A percentile compares a stretch with the other conserved stretches of the same genome.
These are phyloP conservation scores for Penicillium angulare DNA, from an alignment of 495 filamentous ascomycete species.

Conservation along the genomic window DNA sequence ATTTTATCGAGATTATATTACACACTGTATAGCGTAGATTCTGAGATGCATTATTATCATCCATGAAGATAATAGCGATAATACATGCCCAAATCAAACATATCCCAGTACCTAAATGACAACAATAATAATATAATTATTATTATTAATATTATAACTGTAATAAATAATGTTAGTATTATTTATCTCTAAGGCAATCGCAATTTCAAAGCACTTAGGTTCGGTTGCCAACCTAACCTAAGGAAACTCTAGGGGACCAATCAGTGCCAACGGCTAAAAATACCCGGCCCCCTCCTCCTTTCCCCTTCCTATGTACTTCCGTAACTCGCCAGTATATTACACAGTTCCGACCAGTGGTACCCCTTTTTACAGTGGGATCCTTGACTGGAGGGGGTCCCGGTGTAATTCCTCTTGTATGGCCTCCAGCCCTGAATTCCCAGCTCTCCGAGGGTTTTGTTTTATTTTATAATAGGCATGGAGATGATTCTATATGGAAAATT, in stretches of 20 bases:
- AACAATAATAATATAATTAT: neutral
- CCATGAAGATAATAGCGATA: too few species aligned
- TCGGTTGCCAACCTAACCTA: constrained; percentile 15
- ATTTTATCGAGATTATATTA: neutral
- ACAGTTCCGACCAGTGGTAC: constrained; percentile 16
- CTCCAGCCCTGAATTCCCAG: neutral
- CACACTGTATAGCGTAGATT: too few species aligned
- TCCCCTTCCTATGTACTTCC: too few species aligned
- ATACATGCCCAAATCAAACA: too few species aligned
- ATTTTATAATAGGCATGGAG: too few species aligned
- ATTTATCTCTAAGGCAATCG: constrained; percentile 14
- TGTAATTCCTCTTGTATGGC: constrained; percentile 14
- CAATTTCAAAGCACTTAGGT: constrained; percentile 16
- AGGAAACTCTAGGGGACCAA: constrained; percentile 6
- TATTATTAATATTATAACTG: neutral
- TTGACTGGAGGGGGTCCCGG: constrained; percentile 13
- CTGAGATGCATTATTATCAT: too few species aligned
- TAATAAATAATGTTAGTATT: neutral
- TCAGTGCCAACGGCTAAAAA: constrained; percentile 11
- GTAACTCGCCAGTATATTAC: constrained; percentile 10
- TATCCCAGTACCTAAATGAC: too few species aligned
- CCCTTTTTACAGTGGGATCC: constrained; percentile 9
- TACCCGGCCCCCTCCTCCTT: constrained; percentile 5
- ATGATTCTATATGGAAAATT: too few species aligned
- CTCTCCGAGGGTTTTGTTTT: neutral